phyloP scores from a whole-genome alignment of 345 rosid genomes.

The Brassica rapa region DNA sequence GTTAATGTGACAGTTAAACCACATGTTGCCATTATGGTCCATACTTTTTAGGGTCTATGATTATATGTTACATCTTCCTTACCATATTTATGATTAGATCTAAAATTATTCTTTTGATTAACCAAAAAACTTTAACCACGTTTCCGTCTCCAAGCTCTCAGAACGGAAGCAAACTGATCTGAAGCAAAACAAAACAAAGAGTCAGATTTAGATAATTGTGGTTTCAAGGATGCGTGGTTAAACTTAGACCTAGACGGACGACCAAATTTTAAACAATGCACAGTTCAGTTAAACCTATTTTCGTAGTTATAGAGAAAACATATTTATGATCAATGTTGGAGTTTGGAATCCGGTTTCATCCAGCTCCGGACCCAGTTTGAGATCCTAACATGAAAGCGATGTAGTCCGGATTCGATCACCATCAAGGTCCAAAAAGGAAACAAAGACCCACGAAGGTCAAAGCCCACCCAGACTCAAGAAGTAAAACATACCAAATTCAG shows the following conservation, averaged over 20 bases:
- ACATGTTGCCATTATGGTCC: constrained; percentile 40
- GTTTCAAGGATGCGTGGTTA: not conserved
- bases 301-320: not conserved
- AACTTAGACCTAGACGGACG: no score
- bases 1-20: constrained; percentile 37
- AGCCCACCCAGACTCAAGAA: no score
- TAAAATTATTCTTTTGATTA: not conserved
- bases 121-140: not conserved
- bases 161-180: not conserved
- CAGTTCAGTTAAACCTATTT: not conserved
- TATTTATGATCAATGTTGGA: no score
- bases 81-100: not conserved
- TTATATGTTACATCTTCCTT: constrained; percentile 23
- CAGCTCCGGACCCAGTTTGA: no score
- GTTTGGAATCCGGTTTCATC: no score
- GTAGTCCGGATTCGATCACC: no score
- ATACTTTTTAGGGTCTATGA: constrained; percentile 36
- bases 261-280: not conserved
- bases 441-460: no score
- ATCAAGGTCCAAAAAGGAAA: no score
- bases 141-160: constrained; percentile 5
- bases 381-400: no score
- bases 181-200: not conserved
- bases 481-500: no score
- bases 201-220: not conserved